phyloP scores from a whole-genome alignment of 2,329 filamentous ascomycete species.

The Fusarium sp. region DNA sequence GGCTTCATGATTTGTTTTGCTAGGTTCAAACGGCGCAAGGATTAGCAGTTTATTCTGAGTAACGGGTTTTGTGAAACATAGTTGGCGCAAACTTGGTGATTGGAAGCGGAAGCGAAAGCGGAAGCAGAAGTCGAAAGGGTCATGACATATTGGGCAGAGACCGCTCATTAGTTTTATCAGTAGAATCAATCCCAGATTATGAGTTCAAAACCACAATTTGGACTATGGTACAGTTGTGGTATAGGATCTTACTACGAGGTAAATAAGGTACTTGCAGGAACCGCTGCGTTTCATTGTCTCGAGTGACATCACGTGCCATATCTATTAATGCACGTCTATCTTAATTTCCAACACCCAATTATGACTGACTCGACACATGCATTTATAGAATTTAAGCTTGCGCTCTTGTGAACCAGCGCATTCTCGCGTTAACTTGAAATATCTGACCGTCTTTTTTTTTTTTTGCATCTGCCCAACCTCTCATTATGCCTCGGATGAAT shows the following conservation, averaged over 20 bases:
- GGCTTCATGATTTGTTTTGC: constrained; percentile 26
- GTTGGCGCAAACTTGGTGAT: neutral
- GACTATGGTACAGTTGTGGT: neutral
- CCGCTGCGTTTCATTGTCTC: neutral
- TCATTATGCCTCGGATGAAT: neutral
- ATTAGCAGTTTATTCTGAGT: constrained; percentile 2
- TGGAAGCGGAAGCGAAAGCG: constrained; percentile 5
- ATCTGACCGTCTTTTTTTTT: constrained; percentile 6
- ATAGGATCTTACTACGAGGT: neutral
- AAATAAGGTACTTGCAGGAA: neutral
- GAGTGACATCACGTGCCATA: neutral
- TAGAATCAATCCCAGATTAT: neutral
- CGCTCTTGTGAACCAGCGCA: neutral
- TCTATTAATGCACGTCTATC: neutral
- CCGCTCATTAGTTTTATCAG: constrained; percentile 19
- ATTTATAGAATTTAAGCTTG: constrained; percentile 11
- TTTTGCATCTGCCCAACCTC: constrained; percentile 2
- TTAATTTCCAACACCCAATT: neutral
- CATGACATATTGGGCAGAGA: neutral
- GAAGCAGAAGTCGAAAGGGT: neutral
- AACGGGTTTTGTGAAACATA: neutral
- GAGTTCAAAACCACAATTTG: neutral
- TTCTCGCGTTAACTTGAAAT: neutral
- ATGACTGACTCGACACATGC: constrained; percentile 4
- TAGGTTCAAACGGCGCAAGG: constrained; percentile 15